A percentile compares a stretch with the other conserved stretches of the same genome.
Conservation (phyloP, 202 grass and related monocot species). For the Thinopyrum obtusiflorum region DNA sequence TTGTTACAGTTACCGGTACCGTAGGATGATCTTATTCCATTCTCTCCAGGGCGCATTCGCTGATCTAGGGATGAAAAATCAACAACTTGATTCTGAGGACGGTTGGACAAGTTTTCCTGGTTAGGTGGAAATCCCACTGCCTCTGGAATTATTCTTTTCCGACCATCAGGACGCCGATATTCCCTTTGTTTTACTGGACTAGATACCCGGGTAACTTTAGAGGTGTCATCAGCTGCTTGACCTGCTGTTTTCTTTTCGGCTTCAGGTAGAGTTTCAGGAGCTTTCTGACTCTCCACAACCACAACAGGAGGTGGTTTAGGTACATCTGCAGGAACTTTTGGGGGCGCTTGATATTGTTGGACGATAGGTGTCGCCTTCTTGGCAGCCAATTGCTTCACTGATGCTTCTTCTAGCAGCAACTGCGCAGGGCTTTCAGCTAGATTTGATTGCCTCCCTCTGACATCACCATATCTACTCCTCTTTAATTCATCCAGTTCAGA, state of each 20-base stretch:
- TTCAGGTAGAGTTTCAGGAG: constrained; percentile 53
- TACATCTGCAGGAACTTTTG: constrained; percentile 48
- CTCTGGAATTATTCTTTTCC: constrained; percentile 98
- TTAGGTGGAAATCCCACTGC: constrained; percentile 79
- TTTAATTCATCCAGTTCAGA: constrained; percentile 91
- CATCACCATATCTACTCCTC: constrained; percentile 89
- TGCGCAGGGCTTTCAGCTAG: constrained; percentile 85
- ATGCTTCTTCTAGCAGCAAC: constrained; percentile 77
- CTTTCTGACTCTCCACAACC: constrained; percentile 57
- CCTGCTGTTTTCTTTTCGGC: constrained; percentile 51
- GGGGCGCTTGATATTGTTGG: constrained; percentile 55
- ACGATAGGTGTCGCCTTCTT: constrained; percentile 49
- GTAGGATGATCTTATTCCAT: constrained; percentile 56
- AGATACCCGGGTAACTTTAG: constrained; percentile 50
- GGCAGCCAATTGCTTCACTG: constrained; percentile 58
- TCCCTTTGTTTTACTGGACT: constrained; percentile 96
- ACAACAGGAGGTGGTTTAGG: constrained; percentile 45
- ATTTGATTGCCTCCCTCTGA: constrained; percentile 89
- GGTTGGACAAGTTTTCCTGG: constrained; percentile 60
- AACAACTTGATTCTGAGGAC: constrained; percentile 44
- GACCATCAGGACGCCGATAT: constrained; percentile 87
- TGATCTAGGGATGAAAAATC: constrained; percentile 66
- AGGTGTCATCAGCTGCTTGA: constrained; percentile 45
- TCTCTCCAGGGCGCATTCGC: constrained; percentile 44
- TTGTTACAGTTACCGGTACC: constrained; percentile 46